Conservation (phyloP, 352 stramenopile genomes). For the Phytophthora pinifolia region DNA sequence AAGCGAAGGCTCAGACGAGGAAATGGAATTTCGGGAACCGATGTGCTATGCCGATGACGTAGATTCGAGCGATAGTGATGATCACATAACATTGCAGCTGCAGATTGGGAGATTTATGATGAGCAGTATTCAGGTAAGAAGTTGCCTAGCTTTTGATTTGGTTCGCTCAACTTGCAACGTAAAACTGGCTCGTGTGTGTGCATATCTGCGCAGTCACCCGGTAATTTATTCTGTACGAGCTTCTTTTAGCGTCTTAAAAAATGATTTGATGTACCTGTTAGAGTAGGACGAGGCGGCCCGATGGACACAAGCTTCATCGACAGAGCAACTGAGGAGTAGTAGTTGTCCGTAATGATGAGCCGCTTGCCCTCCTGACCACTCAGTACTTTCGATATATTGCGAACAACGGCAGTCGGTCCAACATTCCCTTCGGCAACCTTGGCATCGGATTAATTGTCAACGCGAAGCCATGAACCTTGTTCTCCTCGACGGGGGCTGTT, state of each 20-base stretch:
- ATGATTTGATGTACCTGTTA: no score
- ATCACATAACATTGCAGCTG: slow-evolving; percentile 10
- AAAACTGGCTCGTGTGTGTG: no score
- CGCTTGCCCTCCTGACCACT: slow-evolving; percentile 2
- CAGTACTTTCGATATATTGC: slow-evolving; percentile 17
- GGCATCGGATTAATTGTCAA: slow-evolving; percentile 4
- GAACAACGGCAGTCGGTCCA: slow-evolving; percentile 5
- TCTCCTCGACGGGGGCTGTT: not conserved
- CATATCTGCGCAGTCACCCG: no score
- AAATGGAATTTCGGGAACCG: slow-evolving; percentile 8
- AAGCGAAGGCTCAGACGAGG: slow-evolving; percentile 3
- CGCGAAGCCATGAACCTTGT: slow-evolving; percentile 8
- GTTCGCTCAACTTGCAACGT: slow-evolving; percentile 1
- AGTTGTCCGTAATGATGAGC: slow-evolving; percentile 18
- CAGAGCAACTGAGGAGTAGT: slow-evolving; percentile 13
- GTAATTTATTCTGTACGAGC: no score
- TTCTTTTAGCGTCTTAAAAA: no score
- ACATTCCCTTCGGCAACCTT: slow-evolving; percentile 7
- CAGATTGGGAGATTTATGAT: slow-evolving; percentile 12
- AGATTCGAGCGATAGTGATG: slow-evolving; percentile 10
- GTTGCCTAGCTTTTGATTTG: slow-evolving; percentile 3
- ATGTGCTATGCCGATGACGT: slow-evolving; percentile 9
- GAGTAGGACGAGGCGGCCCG: no score
- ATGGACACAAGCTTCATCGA: slow-evolving; percentile 12
- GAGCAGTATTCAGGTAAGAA: slow-evolving; percentile 13